These are phyloP conservation scores for Scopulariopsis brevicaulis DNA, from an alignment of 2,329 filamentous ascomycete genomes.

Conservation along the genomic window DNA sequence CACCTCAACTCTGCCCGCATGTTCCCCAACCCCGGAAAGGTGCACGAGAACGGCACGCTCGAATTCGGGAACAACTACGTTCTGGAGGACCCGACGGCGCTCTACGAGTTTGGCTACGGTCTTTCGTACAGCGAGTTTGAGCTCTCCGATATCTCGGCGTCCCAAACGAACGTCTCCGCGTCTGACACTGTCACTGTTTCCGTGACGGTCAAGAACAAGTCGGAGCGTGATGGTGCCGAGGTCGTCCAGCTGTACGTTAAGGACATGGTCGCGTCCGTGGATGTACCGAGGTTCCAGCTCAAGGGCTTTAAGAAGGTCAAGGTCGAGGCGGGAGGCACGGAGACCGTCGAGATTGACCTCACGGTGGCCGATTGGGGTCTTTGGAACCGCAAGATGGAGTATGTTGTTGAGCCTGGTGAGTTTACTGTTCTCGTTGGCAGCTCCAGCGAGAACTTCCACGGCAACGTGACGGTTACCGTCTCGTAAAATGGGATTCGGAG, in stretches of 20 bases:
- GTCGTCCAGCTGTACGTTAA: slow-evolving; percentile 59
- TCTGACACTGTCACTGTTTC: slow-evolving; percentile 44
- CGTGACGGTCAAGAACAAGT: slow-evolving; percentile 51
- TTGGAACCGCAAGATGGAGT: slow-evolving; percentile 53
- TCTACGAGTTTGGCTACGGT: slow-evolving; percentile 57
- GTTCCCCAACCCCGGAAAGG: slow-evolving; percentile 37
- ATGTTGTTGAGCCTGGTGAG: slow-evolving; percentile 62
- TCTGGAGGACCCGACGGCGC: slow-evolving; percentile 43
- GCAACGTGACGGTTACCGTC: slow-evolving; percentile 45
- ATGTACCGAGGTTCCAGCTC: slow-evolving; percentile 51
- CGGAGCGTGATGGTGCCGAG: slow-evolving; percentile 46
- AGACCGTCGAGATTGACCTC: slow-evolving; percentile 35
- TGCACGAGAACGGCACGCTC: slow-evolving; percentile 46
- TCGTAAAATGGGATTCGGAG: slow-evolving; percentile 7
- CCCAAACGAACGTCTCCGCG: slow-evolving; percentile 29
- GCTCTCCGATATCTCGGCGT: slow-evolving; percentile 42
- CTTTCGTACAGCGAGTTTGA: slow-evolving; percentile 53
- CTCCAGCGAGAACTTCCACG: slow-evolving; percentile 43
- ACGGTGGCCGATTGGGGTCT: slow-evolving; percentile 46
- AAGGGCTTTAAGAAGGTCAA: slow-evolving; percentile 58
- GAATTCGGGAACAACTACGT: slow-evolving; percentile 56
- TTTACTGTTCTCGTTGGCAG: slow-evolving; percentile 53
- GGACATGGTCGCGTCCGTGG: slow-evolving; percentile 49
- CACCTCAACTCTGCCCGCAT: slow-evolving; percentile 55
- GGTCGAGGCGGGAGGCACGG: slow-evolving; percentile 47